Evolutionary conservation across 768 basidiomycete genomes (phyloP), one percentile per base, ranked within the genome.

Genomic region (Lentinus brumalis): DNA sequence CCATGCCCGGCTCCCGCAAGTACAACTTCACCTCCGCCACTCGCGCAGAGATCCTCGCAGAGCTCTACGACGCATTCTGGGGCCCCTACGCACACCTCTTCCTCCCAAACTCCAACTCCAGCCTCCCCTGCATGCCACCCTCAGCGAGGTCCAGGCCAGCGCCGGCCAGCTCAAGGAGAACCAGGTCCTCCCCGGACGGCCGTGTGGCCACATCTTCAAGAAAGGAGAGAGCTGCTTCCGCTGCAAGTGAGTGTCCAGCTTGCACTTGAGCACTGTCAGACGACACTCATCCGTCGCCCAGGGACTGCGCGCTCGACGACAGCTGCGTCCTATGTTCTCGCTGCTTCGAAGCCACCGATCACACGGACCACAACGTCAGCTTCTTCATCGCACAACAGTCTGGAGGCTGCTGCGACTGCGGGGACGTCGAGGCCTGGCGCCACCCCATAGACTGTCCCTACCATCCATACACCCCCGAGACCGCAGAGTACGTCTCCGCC

Each of bases 371-470:
- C 77, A 96, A 94, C 65, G 87, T 98, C 67, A 89, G 90, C 60
- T 96, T 98, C 78, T 94, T 92, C 74, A 90, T 96, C 66, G 88
- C 91, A 8, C 92, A 92, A 59, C 94, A 97, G 66, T 88, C 91
- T 0, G 91, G 94, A 7, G 92, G 94, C 5, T 95, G 92, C 66
- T 99, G 97, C 70, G 95, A 98, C 74, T 98, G 96, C 67, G 94
- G 94, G 15, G 96, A 98, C 69, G 79, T 83, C 26, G 91, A 96
- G 69, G 92, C 93, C 1, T 98, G 95, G 94, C 82, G 86, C 38
- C 68, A 71, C 5, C 77, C 83, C 5, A 81, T 91, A 15, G 73
- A 78, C 12, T 96, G 94, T 71, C 86, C 88, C 0, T 84, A 84
- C 69, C 93, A 96, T 69, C 92, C 93, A 12, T 81, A 86, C 39